These are phyloP conservation scores for Polygonum aviculare DNA, from an alignment of 148 eudicot species.

Conservation along the genomic window DNA sequence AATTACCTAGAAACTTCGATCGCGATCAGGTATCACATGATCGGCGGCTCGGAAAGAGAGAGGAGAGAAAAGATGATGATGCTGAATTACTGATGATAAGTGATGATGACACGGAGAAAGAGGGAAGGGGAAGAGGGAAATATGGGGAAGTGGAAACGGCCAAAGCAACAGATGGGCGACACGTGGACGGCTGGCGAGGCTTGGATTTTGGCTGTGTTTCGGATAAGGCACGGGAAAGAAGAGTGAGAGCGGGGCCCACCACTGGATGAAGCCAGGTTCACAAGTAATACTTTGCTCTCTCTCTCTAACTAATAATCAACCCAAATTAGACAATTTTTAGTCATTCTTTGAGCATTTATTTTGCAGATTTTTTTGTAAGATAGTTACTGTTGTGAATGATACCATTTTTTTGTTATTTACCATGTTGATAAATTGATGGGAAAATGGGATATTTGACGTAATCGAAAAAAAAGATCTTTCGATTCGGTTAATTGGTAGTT, in stretches of 20 bases:
- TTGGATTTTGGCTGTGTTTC: not conserved
- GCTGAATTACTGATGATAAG: constrained; percentile 4
- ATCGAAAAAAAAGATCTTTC: no score
- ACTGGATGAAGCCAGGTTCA: not conserved
- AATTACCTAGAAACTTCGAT: not conserved
- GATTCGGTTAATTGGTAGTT: no score
- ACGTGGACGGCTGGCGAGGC: constrained; percentile 7
- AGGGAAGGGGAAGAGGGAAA: constrained; percentile 4
- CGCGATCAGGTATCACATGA: not conserved
- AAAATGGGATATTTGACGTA: no score
- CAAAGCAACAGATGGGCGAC: constrained; percentile 3
- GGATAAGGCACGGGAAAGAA: not conserved
- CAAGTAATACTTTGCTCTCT: constrained; percentile 7
- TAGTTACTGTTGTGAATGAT: no score
- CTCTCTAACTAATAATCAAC: not conserved
- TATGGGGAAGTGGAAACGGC: constrained; percentile 4
- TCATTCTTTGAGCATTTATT: not conserved
- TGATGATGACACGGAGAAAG: constrained; percentile 6
- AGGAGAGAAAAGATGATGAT: not conserved
- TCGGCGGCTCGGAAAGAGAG: not conserved
- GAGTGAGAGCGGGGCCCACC: not conserved
- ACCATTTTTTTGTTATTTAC: no score
- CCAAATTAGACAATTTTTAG: not conserved
- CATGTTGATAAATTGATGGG: no score
- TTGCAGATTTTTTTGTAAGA: no score